phyloP scores from a whole-genome alignment of 148 eudicot species.

The Silene uniflora region DNA sequence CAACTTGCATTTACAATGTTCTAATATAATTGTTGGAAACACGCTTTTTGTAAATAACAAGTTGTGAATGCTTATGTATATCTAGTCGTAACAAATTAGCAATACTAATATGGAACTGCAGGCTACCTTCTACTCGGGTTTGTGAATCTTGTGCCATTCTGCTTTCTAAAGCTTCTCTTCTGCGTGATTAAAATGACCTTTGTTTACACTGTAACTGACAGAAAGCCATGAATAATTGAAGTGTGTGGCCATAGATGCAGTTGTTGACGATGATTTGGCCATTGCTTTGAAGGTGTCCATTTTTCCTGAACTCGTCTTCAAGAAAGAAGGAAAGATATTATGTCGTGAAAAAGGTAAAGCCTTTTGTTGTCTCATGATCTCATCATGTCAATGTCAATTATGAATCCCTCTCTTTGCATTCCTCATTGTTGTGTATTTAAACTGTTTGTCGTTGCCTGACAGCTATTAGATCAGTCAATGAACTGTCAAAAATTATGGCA shows the following conservation, averaged over 20 bases:
- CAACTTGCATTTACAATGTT: too few relatives aligned
- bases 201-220: too few relatives aligned
- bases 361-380: not conserved
- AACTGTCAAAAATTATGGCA: too few relatives aligned
- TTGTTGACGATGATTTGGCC: constrained; percentile 65
- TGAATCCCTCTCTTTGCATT: not conserved
- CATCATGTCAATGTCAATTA: not conserved
- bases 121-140: constrained; percentile 98
- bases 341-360: constrained; percentile 81
- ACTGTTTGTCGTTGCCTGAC: constrained; percentile 14
- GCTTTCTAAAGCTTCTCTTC: too few relatives aligned
- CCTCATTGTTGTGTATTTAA: not conserved
- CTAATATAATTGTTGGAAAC: too few relatives aligned
- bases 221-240: too few relatives aligned
- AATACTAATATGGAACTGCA: too few relatives aligned
- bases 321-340: constrained; percentile 84
- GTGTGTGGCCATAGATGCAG: constrained; percentile 97
- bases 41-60: too few relatives aligned
- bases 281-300: constrained; percentile 69
- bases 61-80: too few relatives aligned
- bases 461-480: constrained; percentile 76
- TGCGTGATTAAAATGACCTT: too few relatives aligned
- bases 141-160: not conserved
- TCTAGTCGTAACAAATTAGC: too few relatives aligned
- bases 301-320: constrained; percentile 86